phyloP scores from a whole-genome alignment of 129 eudicot species.

The Artemisia argyi region DNA sequence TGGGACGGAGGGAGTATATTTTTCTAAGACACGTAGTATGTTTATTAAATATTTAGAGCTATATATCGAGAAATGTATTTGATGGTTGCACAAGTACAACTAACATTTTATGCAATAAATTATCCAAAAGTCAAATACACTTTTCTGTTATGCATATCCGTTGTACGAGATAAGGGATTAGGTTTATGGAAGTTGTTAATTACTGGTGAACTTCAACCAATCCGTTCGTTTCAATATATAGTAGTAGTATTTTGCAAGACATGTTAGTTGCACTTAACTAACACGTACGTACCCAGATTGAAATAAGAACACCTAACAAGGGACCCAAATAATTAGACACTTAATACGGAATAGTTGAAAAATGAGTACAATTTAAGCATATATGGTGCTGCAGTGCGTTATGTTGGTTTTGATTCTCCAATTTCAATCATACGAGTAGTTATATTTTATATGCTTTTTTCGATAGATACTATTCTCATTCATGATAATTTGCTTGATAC shows the following conservation, averaged over 20 bases:
- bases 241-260: constrained; percentile 13
- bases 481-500: background rate
- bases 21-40: too few species aligned
- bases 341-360: background rate
- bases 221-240: constrained; percentile 23
- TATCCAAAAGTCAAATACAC: background rate
- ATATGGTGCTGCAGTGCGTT: too few species aligned
- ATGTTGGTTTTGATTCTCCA: too few species aligned
- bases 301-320: background rate
- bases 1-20: too few species aligned
- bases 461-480: background rate
- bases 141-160: background rate
- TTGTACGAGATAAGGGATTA: background rate
- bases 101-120: background rate
- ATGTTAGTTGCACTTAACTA: background rate
- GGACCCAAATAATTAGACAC: background rate
- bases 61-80: too few species aligned
- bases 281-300: background rate
- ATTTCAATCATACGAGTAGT: too few species aligned
- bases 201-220: constrained; percentile 24
- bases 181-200: constrained; percentile 23
- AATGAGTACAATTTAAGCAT: background rate
- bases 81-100: too few species aligned
- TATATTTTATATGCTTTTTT: background rate
- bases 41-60: too few species aligned